Evolutionary conservation across 257 asterid genomes (phyloP).

Genomic region (Voacanga thouarsii): DNA sequence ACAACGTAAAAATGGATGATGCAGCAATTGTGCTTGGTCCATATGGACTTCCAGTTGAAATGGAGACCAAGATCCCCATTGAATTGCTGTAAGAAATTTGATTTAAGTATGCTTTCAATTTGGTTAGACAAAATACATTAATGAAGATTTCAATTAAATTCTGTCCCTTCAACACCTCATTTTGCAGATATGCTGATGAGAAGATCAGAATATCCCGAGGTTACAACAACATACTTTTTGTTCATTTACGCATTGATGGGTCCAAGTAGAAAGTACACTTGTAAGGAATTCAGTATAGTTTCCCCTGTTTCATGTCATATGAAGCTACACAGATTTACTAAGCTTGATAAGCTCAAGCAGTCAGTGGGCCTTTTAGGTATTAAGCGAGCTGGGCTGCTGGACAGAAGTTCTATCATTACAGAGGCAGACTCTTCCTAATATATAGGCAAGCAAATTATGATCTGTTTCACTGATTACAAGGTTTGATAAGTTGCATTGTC

Average conservation of each 20-base stretch:
- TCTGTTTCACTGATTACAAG: not conserved
- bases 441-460: not conserved
- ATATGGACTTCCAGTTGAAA: slow-evolving; percentile 77
- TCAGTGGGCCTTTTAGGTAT: not conserved
- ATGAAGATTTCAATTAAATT: not conserved
- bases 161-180: not conserved
- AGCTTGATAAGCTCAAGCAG: not conserved
- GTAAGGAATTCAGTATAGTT: not conserved
- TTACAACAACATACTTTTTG: slow-evolving; percentile 61
- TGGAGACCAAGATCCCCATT: slow-evolving; percentile 61
- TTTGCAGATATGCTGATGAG: slow-evolving; percentile 70
- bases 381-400: not conserved
- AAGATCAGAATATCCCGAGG: slow-evolving; percentile 78
- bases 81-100: slow-evolving; percentile 58
- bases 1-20: slow-evolving; percentile 77
- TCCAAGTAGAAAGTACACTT: slow-evolving; percentile 2
- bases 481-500: not conserved
- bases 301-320: not conserved
- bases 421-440: not conserved
- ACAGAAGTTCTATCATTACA: not conserved
- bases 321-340: not conserved
- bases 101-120: not conserved
- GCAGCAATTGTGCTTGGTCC: slow-evolving; percentile 86
- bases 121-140: not conserved
- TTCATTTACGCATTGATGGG: slow-evolving; percentile 50